A percentile compares a stretch with the other conserved stretches of the same genome.
Evolutionary conservation across 768 basidiomycete genomes (phyloP).

Genomic region (Rhizopogon salebrosus): DNA sequence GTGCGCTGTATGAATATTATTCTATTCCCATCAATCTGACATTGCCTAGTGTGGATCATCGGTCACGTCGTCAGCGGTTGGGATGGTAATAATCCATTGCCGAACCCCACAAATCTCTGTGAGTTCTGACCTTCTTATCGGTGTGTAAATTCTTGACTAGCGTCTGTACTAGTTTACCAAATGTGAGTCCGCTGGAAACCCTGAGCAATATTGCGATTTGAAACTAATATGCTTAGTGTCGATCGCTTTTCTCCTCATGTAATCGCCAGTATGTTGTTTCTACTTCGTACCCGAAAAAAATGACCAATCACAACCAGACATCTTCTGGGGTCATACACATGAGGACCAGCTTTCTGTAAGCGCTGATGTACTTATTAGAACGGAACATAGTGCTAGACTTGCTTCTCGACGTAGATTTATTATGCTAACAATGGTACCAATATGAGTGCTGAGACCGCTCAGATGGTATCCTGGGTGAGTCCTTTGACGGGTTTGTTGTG

Average conservation of each 20-base stretch:
- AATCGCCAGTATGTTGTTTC: slow-evolving; percentile 54
- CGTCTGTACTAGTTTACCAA: slow-evolving; percentile 36
- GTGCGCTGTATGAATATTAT: slow-evolving; percentile 27
- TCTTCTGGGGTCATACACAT: slow-evolving; percentile 78
- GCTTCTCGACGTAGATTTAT: slow-evolving; percentile 44
- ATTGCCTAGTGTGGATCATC: slow-evolving; percentile 39
- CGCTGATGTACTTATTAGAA: background rate
- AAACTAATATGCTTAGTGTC: slow-evolving; percentile 36
- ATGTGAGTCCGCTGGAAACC: slow-evolving; percentile 28
- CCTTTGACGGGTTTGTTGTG: background rate
- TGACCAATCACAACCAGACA: slow-evolving; percentile 34
- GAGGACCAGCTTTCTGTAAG: slow-evolving; percentile 65
- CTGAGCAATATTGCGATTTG: background rate
- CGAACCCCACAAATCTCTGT: slow-evolving; percentile 69
- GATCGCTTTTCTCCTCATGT: slow-evolving; percentile 78
- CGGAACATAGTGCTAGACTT: background rate
- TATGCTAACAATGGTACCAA: slow-evolving; percentile 67
- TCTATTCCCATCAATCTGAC: slow-evolving; percentile 5
- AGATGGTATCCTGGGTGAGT: slow-evolving; percentile 46
- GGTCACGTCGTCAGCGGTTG: slow-evolving; percentile 60
- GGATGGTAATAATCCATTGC: slow-evolving; percentile 65
- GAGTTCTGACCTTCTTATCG: slow-evolving; percentile 19
- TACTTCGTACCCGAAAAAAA: slow-evolving; percentile 2
- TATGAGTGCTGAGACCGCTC: slow-evolving; percentile 52
- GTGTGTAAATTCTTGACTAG: slow-evolving; percentile 1